phyloP scores from a whole-genome alignment of 2,329 filamentous ascomycete species.

The Neurospora crassa region DNA sequence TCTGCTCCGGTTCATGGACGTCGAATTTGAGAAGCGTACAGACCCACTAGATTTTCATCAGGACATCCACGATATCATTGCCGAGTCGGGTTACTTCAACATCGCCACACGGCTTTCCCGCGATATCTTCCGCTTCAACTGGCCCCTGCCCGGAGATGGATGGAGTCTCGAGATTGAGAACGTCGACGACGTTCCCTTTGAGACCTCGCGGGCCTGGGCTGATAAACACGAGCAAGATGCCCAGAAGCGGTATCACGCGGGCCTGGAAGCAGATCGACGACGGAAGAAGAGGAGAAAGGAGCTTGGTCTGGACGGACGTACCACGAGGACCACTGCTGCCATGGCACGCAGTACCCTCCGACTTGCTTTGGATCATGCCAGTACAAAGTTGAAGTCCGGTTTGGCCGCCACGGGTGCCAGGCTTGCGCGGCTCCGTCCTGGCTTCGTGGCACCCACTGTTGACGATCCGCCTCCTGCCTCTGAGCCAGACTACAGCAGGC shows the following conservation, averaged over 20 bases:
- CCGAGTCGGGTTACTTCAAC: slow-evolving; percentile 23
- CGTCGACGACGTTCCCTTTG: slow-evolving; percentile 15
- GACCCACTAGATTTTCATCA: slow-evolving; percentile 15
- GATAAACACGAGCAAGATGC: slow-evolving; percentile 6
- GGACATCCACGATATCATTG: slow-evolving; percentile 23
- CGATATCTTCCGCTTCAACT: slow-evolving; percentile 23
- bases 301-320: neutral
- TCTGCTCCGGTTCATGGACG: slow-evolving; percentile 22
- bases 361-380: neutral
- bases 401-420: neutral
- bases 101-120: slow-evolving; percentile 21
- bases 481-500: neutral
- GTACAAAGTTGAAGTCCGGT: neutral
- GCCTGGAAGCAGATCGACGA: neutral
- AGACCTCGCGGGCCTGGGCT: slow-evolving; percentile 8
- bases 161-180: slow-evolving; percentile 19
- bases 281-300: neutral
- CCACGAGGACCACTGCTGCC: neutral
- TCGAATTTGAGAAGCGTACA: slow-evolving; percentile 15
- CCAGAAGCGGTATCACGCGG: slow-evolving; percentile 5
- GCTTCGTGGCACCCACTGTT: neutral
- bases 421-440: neutral
- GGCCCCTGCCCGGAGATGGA: slow-evolving; percentile 19
- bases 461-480: neutral
- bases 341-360: neutral